Conservation (phyloP, 345 rosid genomes). For the Xanthoceras sorbifolium region DNA sequence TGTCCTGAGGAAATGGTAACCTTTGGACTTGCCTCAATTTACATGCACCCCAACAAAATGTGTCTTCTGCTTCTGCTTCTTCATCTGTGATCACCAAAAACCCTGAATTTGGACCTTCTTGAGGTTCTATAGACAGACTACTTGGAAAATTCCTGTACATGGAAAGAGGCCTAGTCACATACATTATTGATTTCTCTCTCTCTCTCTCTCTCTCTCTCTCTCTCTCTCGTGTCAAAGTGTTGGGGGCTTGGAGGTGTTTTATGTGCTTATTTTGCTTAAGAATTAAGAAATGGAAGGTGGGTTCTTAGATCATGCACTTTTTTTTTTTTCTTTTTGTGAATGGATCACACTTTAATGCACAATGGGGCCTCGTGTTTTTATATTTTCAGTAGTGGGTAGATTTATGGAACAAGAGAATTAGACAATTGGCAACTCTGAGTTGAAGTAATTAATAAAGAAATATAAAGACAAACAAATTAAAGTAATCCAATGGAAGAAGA, state of each 20-base stretch:
- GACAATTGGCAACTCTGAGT: no score
- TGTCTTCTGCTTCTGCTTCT: conserved; percentile 59
- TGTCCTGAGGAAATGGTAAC: conserved; percentile 74
- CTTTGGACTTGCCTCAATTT: conserved; percentile 42
- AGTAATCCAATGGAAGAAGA: no score
- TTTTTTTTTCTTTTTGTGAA: not conserved
- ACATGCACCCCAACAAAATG: conserved; percentile 54
- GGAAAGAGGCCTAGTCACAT: conserved; percentile 62
- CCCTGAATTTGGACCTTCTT: conserved; percentile 63
- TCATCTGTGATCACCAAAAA: conserved; percentile 62
- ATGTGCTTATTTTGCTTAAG: conserved; percentile 14
- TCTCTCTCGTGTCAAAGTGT: not conserved
- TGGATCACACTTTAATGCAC: not conserved
- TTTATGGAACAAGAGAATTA: no score
- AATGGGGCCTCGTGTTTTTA: not conserved
- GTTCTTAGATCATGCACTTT: not conserved
- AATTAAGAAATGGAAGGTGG: conserved; percentile 16
- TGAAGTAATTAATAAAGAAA: no score
- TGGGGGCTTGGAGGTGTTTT: not conserved
- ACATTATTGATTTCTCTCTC: no score
- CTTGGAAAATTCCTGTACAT: conserved; percentile 43
- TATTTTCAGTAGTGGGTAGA: not conserved
- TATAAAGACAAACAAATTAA: no score
- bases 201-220: not conserved
- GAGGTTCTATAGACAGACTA: conserved; percentile 50